A percentile compares a stretch with the other conserved stretches of the same genome.
phyloP scores from a whole-genome alignment of 2,329 filamentous ascomycete species.

The Apiospora arundinis region DNA sequence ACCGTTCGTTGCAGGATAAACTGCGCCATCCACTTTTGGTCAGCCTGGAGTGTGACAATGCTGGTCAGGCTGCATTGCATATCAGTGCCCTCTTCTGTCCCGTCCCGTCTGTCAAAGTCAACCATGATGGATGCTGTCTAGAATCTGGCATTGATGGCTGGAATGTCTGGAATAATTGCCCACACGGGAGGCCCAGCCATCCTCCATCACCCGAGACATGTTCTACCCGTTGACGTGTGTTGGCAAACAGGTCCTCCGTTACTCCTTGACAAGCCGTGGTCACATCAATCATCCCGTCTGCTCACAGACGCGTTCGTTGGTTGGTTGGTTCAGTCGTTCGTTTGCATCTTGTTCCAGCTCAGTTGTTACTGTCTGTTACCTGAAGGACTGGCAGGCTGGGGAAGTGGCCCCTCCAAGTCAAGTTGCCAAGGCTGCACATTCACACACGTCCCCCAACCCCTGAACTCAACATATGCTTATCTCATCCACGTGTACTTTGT shows the following conservation, averaged over 20 bases:
- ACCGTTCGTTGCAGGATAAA: neutral
- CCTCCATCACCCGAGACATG: constrained; percentile 1
- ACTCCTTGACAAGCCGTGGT: too few relatives aligned
- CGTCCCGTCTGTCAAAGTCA: neutral
- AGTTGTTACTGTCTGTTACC: neutral
- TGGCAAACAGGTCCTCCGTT: neutral
- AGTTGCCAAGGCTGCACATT: neutral
- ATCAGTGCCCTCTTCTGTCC: neutral
- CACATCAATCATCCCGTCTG: neutral
- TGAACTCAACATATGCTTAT: constrained; percentile 16
- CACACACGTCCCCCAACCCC: neutral
- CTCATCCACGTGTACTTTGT: neutral
- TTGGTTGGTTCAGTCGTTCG: neutral
- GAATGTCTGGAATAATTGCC: neutral
- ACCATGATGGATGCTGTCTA: neutral
- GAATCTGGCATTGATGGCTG: neutral
- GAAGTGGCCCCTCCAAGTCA: neutral
- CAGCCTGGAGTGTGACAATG: neutral
- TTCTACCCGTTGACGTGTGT: neutral
- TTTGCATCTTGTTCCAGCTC: neutral
- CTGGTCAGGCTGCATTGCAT: neutral
- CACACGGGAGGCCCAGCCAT: neutral
- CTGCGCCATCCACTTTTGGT: neutral
- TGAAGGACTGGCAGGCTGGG: neutral
- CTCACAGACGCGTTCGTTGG: neutral